phyloP scores from a whole-genome alignment of 768 basidiomycete species.

The Guyanaporus albipodus region DNA sequence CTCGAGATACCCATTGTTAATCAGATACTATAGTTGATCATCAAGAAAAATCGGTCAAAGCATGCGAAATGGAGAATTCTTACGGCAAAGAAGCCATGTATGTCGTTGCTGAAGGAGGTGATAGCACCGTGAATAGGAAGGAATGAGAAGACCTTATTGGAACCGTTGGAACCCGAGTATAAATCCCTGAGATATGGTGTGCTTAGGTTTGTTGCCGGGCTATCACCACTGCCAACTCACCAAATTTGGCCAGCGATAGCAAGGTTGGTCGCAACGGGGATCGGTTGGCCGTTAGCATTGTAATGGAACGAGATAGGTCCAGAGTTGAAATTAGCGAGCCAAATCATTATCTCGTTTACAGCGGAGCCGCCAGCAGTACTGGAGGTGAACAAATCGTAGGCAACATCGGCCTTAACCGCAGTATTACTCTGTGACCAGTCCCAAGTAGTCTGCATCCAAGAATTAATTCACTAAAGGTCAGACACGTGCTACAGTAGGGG shows the following conservation, averaged over 20 bases:
- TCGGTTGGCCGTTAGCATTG: background rate
- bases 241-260: background rate
- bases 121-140: background rate
- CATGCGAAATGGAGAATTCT: background rate
- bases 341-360: conserved; percentile 54
- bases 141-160: background rate
- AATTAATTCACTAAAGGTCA: background rate
- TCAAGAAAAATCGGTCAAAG: background rate
- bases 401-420: conserved; percentile 51
- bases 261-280: background rate
- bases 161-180: background rate
- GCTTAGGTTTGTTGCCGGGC: background rate
- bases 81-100: background rate
- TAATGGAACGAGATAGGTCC: background rate
- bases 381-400: conserved; percentile 63
- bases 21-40: conserved; percentile 42
- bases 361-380: conserved; percentile 44
- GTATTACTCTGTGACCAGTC: conserved; percentile 48
- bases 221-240: background rate
- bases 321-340: conserved; percentile 46
- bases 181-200: background rate
- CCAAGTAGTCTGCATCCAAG: conserved; percentile 33
- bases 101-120: background rate
- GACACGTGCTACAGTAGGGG: background rate
- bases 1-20: conserved; percentile 43